Base-by-base conservation (phyloP, 1,284 basidiomycete genomes). In the Boletellus dicymbophilus region DNA sequence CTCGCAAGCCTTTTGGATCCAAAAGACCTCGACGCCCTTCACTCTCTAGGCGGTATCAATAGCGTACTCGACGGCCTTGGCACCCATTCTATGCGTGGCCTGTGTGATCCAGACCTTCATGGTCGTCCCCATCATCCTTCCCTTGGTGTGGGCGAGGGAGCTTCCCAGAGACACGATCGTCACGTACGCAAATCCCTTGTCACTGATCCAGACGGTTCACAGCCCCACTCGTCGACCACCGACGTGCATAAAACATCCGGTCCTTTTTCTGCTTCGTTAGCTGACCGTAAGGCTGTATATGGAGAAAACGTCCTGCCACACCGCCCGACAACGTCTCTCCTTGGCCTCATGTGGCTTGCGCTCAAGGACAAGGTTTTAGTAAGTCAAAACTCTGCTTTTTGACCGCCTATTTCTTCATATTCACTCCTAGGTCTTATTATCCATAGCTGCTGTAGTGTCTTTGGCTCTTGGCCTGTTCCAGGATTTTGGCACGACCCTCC, bases 331-430 rank as follows among this genome's bases (percentile, higher is more conserved):
- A 98, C 97, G 73, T 82, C 81, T 25, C 75, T 99, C 18, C 74
- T 94, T 38, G 75, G 80, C 56, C 79, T 99, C 36, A 98, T 98
- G 93, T 97, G 90, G 90, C 72, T 90, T 30, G 95, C 96, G 3
- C 76, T 98, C 64, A 93, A 96, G 72, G 96, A 98, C 73, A 98
- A 95, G 75, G 92, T 98, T 58, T 73, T 98, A 70, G 90, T 91
- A 56, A 60, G 88, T 78, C 23, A 10, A 30, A 11, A 2, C 21
- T 13, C 10, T 62, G 2, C 30, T 30, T 39, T 42, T 40, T 20
- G 13, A 13, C 16, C 16, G 4, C 8, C 27, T 30, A 5, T 43
- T 30, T 11, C 41, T 56, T 53, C 48, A 61, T 20, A 3, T 28
- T 25, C 20, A 12, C 37, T 23, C 46, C 52, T 52, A 94, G 89